These are phyloP conservation scores for Candida tetrigidarum DNA, from an alignment of 1,139 yeast genomes.

Conservation along the genomic window DNA sequence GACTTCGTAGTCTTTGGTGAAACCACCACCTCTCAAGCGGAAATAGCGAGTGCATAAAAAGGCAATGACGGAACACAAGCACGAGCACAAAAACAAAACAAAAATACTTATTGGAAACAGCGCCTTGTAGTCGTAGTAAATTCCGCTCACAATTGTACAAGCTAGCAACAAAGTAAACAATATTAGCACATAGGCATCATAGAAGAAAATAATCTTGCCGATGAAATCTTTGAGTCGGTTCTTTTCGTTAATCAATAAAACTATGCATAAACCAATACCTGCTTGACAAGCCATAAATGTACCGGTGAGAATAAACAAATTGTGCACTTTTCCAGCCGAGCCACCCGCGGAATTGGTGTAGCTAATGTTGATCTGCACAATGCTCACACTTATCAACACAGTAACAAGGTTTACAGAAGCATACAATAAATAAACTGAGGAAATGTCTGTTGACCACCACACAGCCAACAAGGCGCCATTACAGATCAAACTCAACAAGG, in stretches of 20 bases:
- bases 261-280: constrained; percentile 18
- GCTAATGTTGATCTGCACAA: constrained; percentile 19
- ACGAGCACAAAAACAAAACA: constrained; percentile 10
- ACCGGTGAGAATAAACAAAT: constrained; percentile 19
- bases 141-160: constrained; percentile 11
- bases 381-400: constrained; percentile 21
- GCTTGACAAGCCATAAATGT: constrained; percentile 20
- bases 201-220: constrained; percentile 19
- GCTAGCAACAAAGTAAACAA: constrained; percentile 5
- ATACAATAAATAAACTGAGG: constrained; percentile 18
- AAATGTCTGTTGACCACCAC: constrained; percentile 19
- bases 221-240: constrained; percentile 21
- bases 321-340: constrained; percentile 19
- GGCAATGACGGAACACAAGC: constrained; percentile 10
- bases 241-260: constrained; percentile 18
- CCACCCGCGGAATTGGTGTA: constrained; percentile 14
- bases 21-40: constrained; percentile 17
- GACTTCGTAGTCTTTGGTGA: constrained; percentile 26
- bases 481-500: constrained; percentile 16
- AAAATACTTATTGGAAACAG: constrained; percentile 16
- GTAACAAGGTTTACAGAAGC: constrained; percentile 18
- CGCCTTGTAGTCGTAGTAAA: constrained; percentile 1
- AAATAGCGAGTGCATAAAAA: constrained; percentile 20
- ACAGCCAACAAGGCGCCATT: constrained; percentile 19
- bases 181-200: constrained; percentile 13